phyloP scores from a whole-genome alignment of 768 basidiomycete species.

The Ramaria rubella region DNA sequence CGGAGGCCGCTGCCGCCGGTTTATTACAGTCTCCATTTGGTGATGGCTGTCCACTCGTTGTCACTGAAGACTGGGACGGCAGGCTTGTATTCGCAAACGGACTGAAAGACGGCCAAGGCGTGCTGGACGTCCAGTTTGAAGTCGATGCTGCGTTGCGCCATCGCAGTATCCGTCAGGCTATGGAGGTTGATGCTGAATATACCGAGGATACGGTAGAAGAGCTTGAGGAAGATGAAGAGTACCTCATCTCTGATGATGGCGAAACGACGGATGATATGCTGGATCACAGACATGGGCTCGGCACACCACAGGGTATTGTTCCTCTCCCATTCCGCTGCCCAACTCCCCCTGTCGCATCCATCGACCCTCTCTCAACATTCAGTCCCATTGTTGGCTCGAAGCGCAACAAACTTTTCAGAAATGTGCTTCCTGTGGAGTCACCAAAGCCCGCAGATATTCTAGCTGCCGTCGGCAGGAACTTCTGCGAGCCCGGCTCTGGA shows the following conservation, averaged over 20 bases:
- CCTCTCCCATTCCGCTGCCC: constrained; percentile 55
- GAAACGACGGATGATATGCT: constrained; percentile 83
- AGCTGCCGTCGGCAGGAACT: constrained; percentile 42
- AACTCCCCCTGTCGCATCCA: constrained; percentile 40
- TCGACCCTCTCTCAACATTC: constrained; percentile 73
- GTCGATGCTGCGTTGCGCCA: constrained; percentile 47
- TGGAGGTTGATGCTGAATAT: constrained; percentile 42
- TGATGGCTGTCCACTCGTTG: constrained; percentile 39
- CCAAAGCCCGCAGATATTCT: constrained; percentile 67
- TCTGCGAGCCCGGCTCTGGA: constrained; percentile 40
- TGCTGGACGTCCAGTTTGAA: constrained; percentile 67
- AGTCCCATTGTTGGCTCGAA: constrained; percentile 39
- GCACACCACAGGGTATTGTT: constrained; percentile 69
- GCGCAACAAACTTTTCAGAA: constrained; percentile 21
- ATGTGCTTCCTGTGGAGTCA: constrained; percentile 26
- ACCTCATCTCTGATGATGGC: constrained; percentile 39
- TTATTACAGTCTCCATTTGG: constrained; percentile 7
- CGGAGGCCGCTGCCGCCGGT: constrained; percentile 17
- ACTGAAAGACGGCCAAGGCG: constrained; percentile 44
- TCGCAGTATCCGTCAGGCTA: constrained; percentile 41
- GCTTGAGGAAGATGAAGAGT: constrained; percentile 33
- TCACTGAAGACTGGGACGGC: constrained; percentile 70
- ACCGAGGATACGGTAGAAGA: constrained; percentile 26
- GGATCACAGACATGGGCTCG: constrained; percentile 65
- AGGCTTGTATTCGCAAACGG: constrained; percentile 68